Evolutionary conservation across 139 green algal species (phyloP).

Genomic region (Eudorina sp.): DNA sequence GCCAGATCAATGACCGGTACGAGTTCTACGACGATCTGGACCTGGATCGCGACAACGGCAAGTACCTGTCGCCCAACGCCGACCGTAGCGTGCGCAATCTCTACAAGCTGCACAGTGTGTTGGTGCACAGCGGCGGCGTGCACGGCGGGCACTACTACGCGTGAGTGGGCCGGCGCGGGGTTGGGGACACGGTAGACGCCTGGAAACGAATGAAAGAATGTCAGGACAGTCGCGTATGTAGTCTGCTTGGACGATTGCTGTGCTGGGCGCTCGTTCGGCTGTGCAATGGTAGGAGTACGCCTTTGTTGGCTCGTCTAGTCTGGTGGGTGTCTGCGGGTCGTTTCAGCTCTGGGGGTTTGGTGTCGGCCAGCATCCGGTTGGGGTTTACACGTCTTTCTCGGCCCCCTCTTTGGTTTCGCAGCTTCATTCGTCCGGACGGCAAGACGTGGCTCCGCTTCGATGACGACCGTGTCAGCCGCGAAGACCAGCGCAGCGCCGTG

Average conservation of each 20-base stretch:
- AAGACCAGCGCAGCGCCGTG: conserved; percentile 79
- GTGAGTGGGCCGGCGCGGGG: conserved; percentile 41
- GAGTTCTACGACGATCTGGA: conserved; percentile 95
- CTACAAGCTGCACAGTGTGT: conserved; percentile 91
- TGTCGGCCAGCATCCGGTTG: too few species aligned
- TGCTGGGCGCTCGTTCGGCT: too few species aligned
- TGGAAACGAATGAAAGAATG: background rate
- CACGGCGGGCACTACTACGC: conserved; percentile 98
- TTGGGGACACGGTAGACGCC: background rate
- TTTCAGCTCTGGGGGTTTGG: too few species aligned
- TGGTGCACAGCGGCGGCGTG: conserved; percentile 96
- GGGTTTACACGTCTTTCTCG: too few species aligned
- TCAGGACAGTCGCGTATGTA: background rate
- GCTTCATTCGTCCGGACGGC: conserved; percentile 79
- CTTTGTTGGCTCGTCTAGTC: too few species aligned
- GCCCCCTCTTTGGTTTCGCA: background rate
- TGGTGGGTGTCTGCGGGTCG: too few species aligned
- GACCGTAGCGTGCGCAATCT: conserved; percentile 85
- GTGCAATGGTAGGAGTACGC: too few species aligned
- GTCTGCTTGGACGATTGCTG: too few species aligned
- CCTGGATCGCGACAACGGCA: conserved; percentile 80
- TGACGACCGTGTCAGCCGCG: conserved; percentile 93
- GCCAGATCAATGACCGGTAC: conserved; percentile 96
- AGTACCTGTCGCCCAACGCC: conserved; percentile 77
- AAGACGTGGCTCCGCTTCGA: conserved; percentile 96